Conservation (phyloP, 2,329 filamentous ascomycete species). For the Claviceps quebecensis region DNA sequence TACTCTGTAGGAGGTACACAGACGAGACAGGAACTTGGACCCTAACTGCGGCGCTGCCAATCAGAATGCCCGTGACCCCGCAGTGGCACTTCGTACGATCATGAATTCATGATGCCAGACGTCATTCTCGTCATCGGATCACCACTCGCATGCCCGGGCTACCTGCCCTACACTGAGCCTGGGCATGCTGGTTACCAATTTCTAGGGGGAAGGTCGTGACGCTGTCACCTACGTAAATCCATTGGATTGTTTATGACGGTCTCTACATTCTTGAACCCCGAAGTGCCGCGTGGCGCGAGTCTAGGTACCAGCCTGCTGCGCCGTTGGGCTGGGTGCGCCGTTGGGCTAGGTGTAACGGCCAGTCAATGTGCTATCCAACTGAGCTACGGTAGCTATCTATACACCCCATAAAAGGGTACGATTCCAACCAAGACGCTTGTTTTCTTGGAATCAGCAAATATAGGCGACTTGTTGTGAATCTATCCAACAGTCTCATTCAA, state of each 20-base stretch:
- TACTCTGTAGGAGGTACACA: too few relatives aligned
- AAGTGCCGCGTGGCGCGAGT: not conserved
- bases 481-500: not conserved
- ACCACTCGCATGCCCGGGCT: not conserved
- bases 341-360: not conserved
- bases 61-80: not conserved
- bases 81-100: not conserved
- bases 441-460: too few relatives aligned
- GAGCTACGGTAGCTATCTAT: too few relatives aligned
- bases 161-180: not conserved
- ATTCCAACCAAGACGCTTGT: too few relatives aligned
- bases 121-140: conserved; percentile 3
- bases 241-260: not conserved
- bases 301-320: not conserved
- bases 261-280: not conserved
- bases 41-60: not conserved
- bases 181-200: not conserved
- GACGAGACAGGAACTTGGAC: not conserved
- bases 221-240: not conserved
- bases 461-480: too few relatives aligned
- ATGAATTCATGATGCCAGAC: not conserved
- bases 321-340: not conserved
- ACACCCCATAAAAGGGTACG: too few relatives aligned
- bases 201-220: not conserved
- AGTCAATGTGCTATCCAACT: too few relatives aligned